Conservation (phyloP, 257 asterid genomes). For the Plectranthus barbatus region DNA sequence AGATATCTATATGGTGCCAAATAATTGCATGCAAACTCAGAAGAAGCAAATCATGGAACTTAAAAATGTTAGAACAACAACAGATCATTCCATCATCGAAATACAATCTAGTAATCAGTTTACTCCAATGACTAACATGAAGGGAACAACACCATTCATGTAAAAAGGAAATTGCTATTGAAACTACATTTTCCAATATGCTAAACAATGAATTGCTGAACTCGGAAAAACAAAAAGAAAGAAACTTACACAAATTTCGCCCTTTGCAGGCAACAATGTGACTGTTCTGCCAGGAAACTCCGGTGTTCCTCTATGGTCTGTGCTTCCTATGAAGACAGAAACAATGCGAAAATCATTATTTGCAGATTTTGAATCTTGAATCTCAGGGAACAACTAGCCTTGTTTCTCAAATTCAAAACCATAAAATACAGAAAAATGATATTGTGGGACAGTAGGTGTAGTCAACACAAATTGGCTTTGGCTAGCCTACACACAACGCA, state of each 20-base stretch:
- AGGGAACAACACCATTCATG: not conserved
- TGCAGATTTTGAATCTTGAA: not conserved
- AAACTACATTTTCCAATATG: too few relatives aligned
- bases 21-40: too few relatives aligned
- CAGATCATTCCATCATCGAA: not conserved
- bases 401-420: not conserved
- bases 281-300: constrained; percentile 91
- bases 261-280: constrained; percentile 81
- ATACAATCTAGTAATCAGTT: not conserved
- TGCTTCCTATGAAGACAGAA: constrained; percentile 56
- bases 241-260: constrained; percentile 60
- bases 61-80: too few relatives aligned
- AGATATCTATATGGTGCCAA: not conserved
- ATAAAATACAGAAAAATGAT: not conserved
- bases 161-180: not conserved
- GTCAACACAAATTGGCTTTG: not conserved
- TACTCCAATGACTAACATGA: not conserved
- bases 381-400: not conserved
- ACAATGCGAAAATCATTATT: not conserved
- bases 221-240: not conserved
- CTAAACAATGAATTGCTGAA: not conserved
- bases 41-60: too few relatives aligned
- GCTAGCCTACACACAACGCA: not conserved
- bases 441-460: too few relatives aligned
- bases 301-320: constrained; percentile 96